Evolutionary conservation across 345 rosid species (phyloP), one percentile per base, ranked within the genome.

Genomic region (Eucalyptus sp.): DNA sequence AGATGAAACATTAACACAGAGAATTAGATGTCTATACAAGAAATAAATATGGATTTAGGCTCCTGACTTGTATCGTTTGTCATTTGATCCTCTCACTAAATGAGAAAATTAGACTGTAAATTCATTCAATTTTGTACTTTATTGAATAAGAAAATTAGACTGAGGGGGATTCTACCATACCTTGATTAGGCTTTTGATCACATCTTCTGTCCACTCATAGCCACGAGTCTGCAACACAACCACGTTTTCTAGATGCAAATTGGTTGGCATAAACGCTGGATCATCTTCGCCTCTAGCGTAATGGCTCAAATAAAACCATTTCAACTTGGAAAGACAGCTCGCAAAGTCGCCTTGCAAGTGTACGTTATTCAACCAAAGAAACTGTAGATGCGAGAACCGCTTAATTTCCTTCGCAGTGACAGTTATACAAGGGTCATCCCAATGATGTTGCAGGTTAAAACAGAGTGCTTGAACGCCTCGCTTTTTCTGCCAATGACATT

Each of bases 211-310:
- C 22, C 41, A 66, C 22, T 0, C 6, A 15, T 2, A 4, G 37
- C 6, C 9, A 14, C 0, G 0, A 64, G 3, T 7, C 0, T 0
- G 0, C 20, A n/a, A 3, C 76, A 64, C 20, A 64, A 15, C 76
- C 3, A 64, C 41, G 20, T 7, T 7, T 64, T n/a, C 41, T 1
- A n/a, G 41, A 64, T 14, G 37, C 10, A n/a, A 64, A n/a, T n/a
- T 64, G 41, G 76, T 64, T 64, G 37, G 5, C 37, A 7, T 64
- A 64, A 6, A 64, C 3, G 0, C 9, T 13, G 1, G 17, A 27
- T 24, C 29, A 6, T 51, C 7, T 7, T 0, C 0, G 24, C 0
- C 22, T 0, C 1, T 0, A 6, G 0, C 0, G 56, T 0, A 6
- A 15, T 3, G 1, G 56, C 0, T 3, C 58, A 20, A 54, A 20